Conservation (phyloP, 495 filamentous ascomycete species). For the Aspergillus funiculosus region DNA sequence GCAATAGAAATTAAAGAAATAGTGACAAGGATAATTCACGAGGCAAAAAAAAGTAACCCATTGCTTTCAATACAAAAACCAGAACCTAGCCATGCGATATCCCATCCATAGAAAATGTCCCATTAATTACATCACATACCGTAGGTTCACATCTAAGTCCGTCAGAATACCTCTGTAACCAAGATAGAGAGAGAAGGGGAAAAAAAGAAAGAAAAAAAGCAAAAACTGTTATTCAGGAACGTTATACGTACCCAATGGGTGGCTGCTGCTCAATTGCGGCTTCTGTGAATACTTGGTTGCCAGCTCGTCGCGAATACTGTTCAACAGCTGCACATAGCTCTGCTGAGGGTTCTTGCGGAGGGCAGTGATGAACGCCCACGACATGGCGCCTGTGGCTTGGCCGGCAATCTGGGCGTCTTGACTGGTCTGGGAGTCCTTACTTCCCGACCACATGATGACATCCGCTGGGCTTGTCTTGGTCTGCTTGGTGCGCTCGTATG, state of each 20-base stretch:
- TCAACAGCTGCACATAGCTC: constrained; percentile 92
- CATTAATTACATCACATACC: constrained; percentile 57
- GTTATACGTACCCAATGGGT: constrained; percentile 74
- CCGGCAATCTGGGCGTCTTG: constrained; percentile 61
- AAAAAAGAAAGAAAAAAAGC: too few relatives aligned
- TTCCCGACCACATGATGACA: constrained; percentile 96
- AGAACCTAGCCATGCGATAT: constrained; percentile 10
- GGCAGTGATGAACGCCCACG: constrained; percentile 89
- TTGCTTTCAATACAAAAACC: constrained; percentile 8
- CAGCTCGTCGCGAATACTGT: constrained; percentile 91
- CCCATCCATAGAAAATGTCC: neutral
- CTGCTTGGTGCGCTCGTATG: constrained; percentile 68
- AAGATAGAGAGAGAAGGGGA: too few relatives aligned
- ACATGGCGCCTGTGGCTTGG: constrained; percentile 95
- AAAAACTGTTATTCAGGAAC: constrained; percentile 18
- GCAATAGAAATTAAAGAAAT: constrained; percentile 1
- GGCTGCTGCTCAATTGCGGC: constrained; percentile 93
- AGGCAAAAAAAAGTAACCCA: neutral
- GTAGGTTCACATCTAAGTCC: constrained; percentile 54
- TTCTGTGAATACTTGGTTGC: constrained; percentile 88
- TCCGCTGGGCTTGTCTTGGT: constrained; percentile 95
- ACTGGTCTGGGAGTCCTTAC: constrained; percentile 90
- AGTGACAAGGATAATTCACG: neutral
- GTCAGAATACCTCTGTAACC: constrained; percentile 20
- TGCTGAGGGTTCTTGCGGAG: constrained; percentile 97